Conservation (phyloP, 345 rosid genomes). For the Gossypium bickii region DNA sequence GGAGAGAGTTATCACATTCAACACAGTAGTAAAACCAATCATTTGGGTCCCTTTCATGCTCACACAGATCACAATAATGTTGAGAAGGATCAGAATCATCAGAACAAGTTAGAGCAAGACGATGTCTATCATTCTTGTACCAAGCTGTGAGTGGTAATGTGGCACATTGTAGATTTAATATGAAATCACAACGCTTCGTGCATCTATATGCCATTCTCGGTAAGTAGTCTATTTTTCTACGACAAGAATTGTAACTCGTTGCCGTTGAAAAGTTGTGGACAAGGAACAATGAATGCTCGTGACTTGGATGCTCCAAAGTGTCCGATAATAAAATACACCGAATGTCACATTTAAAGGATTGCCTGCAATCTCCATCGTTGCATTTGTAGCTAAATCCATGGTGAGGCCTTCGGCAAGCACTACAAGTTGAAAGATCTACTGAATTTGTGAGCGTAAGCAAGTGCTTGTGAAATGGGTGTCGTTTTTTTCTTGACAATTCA, state of each 20-base stretch:
- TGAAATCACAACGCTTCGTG: background rate
- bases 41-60: background rate
- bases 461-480: constrained; percentile 8
- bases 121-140: background rate
- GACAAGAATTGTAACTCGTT: background rate
- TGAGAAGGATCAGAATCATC: background rate
- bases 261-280: background rate
- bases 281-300: background rate
- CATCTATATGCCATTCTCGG: background rate
- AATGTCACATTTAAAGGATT: background rate
- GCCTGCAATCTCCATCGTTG: background rate
- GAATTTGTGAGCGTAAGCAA: background rate
- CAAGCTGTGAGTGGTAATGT: background rate
- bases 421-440: fast-evolving
- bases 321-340: background rate
- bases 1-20: background rate
- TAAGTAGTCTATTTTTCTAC: background rate
- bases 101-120: background rate
- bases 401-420: fast-evolving
- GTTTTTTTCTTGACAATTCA: constrained; percentile 16
- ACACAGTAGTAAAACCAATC: background rate
- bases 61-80: background rate
- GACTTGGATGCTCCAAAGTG: background rate
- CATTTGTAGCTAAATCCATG: background rate
- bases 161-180: background rate